These are phyloP conservation scores for Xerocomellus dryophilus DNA, from an alignment of 768 basidiomycete genomes.

Conservation along the genomic window DNA sequence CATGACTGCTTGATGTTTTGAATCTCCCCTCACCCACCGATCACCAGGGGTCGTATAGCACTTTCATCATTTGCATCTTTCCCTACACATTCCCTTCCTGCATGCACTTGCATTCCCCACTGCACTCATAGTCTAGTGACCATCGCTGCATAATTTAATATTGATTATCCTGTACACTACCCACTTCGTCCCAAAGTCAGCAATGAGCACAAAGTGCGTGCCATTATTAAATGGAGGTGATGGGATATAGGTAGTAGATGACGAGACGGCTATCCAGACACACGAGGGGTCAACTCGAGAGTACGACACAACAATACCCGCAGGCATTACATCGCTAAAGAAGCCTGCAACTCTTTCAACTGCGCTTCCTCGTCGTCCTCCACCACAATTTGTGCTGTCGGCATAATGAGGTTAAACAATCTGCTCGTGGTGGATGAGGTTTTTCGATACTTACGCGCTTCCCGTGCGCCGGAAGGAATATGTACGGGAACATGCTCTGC, in stretches of 20 bases:
- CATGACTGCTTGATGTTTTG: conserved; percentile 18
- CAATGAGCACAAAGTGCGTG: conserved; percentile 20
- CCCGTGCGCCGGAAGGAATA: conserved; percentile 59
- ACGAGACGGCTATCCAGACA: conserved; percentile 20
- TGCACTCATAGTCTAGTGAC: conserved; percentile 30
- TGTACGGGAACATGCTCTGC: conserved; percentile 91
- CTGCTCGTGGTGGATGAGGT: neutral
- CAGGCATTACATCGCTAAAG: conserved; percentile 67
- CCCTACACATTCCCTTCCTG: conserved; percentile 24
- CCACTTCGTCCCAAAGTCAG: conserved; percentile 23
- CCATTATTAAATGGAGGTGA: conserved; percentile 29
- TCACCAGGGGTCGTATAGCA: conserved; percentile 21
- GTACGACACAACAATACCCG: conserved; percentile 9
- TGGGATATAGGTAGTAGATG: conserved; percentile 37
- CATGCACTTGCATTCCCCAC: conserved; percentile 26
- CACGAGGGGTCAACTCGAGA: neutral
- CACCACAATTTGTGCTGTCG: conserved; percentile 39
- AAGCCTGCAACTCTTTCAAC: conserved; percentile 84
- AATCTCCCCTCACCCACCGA: conserved; percentile 3
- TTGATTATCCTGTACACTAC: conserved; percentile 38
- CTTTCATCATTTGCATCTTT: conserved; percentile 24
- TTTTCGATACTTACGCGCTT: conserved; percentile 44
- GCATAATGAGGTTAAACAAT: conserved; percentile 3
- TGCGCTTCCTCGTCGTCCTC: conserved; percentile 93
- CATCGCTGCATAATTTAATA: conserved; percentile 37